Conservation (phyloP, 1,284 basidiomycete species). For the Phellinidium pouzarii region DNA sequence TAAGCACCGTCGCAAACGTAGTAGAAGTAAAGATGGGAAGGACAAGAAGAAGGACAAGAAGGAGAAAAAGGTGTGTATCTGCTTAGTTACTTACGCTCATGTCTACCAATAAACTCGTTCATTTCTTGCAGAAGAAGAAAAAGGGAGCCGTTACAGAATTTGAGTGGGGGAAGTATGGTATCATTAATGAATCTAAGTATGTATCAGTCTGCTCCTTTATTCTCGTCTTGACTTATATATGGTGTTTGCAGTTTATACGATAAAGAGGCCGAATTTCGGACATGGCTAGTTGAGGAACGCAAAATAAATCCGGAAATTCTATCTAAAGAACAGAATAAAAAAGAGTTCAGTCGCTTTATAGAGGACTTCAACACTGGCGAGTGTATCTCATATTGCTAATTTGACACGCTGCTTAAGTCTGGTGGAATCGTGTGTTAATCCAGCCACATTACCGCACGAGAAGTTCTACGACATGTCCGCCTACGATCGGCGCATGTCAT, state of each 20-base stretch:
- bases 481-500: constrained; percentile 75
- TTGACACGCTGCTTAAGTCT: constrained; percentile 4
- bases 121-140: constrained; percentile 46
- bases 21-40: constrained; percentile 47
- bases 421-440: constrained; percentile 3
- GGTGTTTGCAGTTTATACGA: constrained; percentile 53
- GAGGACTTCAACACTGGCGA: constrained; percentile 87
- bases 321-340: constrained; percentile 76
- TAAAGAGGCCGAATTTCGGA: constrained; percentile 77
- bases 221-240: background rate
- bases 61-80: constrained; percentile 34
- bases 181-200: constrained; percentile 78
- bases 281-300: constrained; percentile 87
- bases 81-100: background rate
- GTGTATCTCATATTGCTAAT: constrained; percentile 19
- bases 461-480: constrained; percentile 86
- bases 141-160: constrained; percentile 41
- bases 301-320: constrained; percentile 83
- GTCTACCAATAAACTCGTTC: too few species aligned
- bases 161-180: constrained; percentile 85
- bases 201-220: constrained; percentile 28
- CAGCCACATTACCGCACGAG: constrained; percentile 84
- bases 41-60: constrained; percentile 61
- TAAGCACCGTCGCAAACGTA: constrained; percentile 35
- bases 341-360: constrained; percentile 71